These are phyloP conservation scores for Seiridium unicorne DNA, from an alignment of 2,329 filamentous ascomycete species.

Conservation along the genomic window DNA sequence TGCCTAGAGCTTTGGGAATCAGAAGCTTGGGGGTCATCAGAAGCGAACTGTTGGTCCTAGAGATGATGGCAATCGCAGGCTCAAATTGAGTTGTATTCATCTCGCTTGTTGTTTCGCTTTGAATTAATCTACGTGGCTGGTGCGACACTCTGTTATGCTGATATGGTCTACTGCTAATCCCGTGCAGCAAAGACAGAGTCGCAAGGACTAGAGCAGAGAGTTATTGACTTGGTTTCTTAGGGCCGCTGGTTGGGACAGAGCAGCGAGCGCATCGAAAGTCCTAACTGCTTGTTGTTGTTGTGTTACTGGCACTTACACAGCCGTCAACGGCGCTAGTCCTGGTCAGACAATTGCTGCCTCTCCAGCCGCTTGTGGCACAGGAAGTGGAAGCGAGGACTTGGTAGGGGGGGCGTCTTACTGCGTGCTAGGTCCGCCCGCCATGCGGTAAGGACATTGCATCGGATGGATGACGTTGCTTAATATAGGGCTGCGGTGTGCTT, in stretches of 20 bases:
- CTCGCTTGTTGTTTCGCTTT: background rate
- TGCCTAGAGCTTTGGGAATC: too few species aligned
- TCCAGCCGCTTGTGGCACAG: background rate
- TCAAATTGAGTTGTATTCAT: background rate
- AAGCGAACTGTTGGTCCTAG: background rate
- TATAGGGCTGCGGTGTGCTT: background rate
- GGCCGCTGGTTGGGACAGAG: too few species aligned
- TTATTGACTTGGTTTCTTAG: too few species aligned
- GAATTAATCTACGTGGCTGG: background rate
- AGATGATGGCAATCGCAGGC: background rate
- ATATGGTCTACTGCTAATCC: background rate
- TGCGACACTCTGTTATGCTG: background rate
- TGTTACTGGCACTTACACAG: too few species aligned
- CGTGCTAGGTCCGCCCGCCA: background rate
- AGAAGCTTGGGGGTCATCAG: background rate
- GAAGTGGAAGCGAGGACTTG: background rate
- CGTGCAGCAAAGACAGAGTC: too few species aligned
- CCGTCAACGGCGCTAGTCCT: too few species aligned
- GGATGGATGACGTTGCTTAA: constrained; percentile 5
- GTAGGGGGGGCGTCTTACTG: background rate
- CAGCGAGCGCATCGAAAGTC: too few species aligned
- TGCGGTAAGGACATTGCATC: background rate
- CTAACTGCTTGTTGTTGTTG: too few species aligned
- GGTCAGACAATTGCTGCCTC: too few species aligned
- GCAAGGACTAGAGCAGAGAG: too few species aligned